These are phyloP conservation scores for Cercospora canescens DNA, from an alignment of 2,329 filamentous ascomycete genomes.

Conservation along the genomic window DNA sequence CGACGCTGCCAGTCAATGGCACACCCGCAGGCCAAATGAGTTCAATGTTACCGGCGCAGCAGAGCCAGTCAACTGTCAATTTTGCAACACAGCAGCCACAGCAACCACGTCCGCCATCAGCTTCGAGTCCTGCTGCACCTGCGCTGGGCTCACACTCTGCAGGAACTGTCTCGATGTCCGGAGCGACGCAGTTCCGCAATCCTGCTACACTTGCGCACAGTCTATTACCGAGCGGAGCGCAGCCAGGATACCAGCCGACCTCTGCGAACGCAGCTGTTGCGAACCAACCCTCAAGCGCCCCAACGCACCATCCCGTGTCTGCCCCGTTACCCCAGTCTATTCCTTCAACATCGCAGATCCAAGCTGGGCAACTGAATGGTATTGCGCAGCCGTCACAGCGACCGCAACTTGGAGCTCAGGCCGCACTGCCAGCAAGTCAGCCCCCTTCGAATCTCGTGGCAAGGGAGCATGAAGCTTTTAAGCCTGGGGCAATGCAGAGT, in stretches of 20 bases:
- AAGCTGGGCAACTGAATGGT: neutral
- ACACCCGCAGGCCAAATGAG: neutral
- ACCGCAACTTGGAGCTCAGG: neutral
- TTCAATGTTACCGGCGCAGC: neutral
- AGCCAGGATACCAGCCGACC: neutral
- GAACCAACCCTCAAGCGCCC: neutral
- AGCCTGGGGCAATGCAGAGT: neutral
- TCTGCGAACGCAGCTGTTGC: neutral
- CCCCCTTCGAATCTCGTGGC: neutral
- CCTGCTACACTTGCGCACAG: neutral
- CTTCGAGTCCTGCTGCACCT: neutral
- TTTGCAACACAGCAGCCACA: slow-evolving; percentile 1
- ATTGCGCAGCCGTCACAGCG: neutral
- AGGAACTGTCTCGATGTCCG: neutral
- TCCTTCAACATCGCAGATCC: neutral
- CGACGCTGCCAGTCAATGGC: neutral
- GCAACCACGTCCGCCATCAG: neutral
- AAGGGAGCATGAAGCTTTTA: neutral
- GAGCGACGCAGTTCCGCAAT: neutral
- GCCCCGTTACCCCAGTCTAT: neutral
- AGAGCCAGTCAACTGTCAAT: neutral
- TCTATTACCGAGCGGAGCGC: neutral
- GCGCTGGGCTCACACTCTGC: neutral
- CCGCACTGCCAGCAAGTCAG: neutral
- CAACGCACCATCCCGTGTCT: neutral